phyloP scores from a whole-genome alignment of 129 eudicot species.

The Mikania micrantha region DNA sequence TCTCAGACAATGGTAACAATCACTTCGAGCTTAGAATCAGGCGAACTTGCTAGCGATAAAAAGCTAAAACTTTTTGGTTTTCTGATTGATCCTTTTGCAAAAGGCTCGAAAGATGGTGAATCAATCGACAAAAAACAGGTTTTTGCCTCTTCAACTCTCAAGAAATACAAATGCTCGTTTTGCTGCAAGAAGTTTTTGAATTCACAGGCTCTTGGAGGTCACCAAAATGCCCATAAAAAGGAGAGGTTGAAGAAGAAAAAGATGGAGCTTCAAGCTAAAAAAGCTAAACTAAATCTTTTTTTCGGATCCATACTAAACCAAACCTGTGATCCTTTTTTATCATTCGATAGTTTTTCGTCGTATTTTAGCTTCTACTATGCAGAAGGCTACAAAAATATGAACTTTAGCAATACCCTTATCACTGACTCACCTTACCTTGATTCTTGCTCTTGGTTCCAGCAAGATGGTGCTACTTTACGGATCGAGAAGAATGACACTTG shows the following conservation, averaged over 20 bases:
- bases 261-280: conserved; percentile 31
- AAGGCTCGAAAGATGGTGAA: conserved; percentile 9
- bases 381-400: conserved; percentile 13
- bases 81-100: conserved; percentile 25
- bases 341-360: conserved; percentile 18
- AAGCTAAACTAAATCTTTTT: conserved; percentile 26
- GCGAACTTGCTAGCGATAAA: conserved; percentile 8
- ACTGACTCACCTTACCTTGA: conserved; percentile 1
- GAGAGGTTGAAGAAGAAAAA: conserved; percentile 31
- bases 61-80: conserved; percentile 39
- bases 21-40: conserved; percentile 19
- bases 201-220: conserved; percentile 40
- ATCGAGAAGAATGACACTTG: conserved; percentile 12
- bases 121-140: not conserved
- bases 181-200: conserved; percentile 32
- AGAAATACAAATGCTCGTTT: conserved; percentile 30
- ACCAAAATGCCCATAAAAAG: conserved; percentile 38
- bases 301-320: conserved; percentile 8
- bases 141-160: not conserved
- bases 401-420: conserved; percentile 18
- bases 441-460: conserved; percentile 24
- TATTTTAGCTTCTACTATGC: conserved; percentile 22
- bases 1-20: conserved; percentile 22
- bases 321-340: conserved; percentile 12
- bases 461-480: conserved; percentile 8